Evolutionary conservation across 2,329 filamentous ascomycete genomes (phyloP), one percentile per base, ranked within the genome.

Genomic region (Fusarium sp.): DNA sequence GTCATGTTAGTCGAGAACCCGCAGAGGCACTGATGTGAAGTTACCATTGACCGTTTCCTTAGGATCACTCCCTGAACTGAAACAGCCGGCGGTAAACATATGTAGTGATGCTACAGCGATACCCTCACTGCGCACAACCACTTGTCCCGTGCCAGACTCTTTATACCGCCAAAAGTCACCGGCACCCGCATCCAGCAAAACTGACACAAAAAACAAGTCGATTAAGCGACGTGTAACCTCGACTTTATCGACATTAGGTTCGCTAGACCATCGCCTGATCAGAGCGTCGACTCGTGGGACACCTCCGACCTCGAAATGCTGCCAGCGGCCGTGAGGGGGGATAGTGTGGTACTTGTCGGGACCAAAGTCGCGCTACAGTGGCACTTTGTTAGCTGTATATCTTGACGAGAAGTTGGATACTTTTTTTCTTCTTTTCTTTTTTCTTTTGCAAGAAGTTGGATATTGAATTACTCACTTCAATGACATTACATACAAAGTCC

Each of bases 291-390:
- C 7, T 15, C 39, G 39, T 42, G 39, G 21, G 13, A 21, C 21
- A 15, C 8, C 81, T 11, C 87, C 87, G 37, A 88, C 83, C 18
- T 89, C 84, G 67, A 90, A 90, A 76, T 90, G 88, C 73, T 42
- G 21, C 21, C 6, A 42, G 24, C 16, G 6, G 5, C 38, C 38
- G 15, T 5, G 41, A 15, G 41, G 16, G 0, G 86, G 86, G 50
- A 88, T 88, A 1, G 77, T 72, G 47, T 82, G 60, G 66, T 77
- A 84, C 20, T 75, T 79, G 62, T 84, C 79, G 2, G 84, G 84
- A 0, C 84, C 84, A 63, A 84, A 86, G 67, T 86, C 84, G 21
- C 84, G 82, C 84, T 86, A 31, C 9, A 26, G 9, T 6, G 26
- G 26, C 26, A 26, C n/a, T n/a, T n/a, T n/a, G n/a, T n/a, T n/a